Evolutionary conservation across 2,329 filamentous ascomycete species (phyloP), one percentile per base, ranked within the genome.

Genomic region (Colletotrichum theobromicola): DNA sequence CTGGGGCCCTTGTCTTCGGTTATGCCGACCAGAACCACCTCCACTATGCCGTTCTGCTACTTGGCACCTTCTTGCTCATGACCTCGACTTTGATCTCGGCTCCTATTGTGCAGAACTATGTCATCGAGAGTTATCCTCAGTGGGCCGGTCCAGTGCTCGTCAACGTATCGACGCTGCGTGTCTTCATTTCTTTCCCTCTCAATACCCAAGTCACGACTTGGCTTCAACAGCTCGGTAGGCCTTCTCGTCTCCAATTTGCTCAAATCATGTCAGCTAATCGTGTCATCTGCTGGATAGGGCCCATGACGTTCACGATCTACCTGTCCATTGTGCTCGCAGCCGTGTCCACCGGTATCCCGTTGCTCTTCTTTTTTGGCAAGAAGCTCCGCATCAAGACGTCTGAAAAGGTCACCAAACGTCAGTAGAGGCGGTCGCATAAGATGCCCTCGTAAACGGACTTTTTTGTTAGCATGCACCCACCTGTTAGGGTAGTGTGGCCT

Each of bases 91-190:
- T 82, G 10, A 77, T 79, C 18, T 75, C 77, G 16, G 76, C 79
- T 67, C 77, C 80, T 4, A 79, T 78, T 24, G 68, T 79, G 66
- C 80, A 79, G 75, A 82, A 82, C 10, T 82, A 78, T 35, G 75
- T 81, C 5, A 76, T 83, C 15, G 81, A 83, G 77, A 82, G 79
- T 58, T 82, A 80, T 62, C 82, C 82, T 28, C 53, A 60, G 6
- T 68, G 66, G 66, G 66, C 66, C 2, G 66, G 66, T n/a, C 63
- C 63, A 18, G 58, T 61, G 0, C 58, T 61, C 7, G 58, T 61
- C 58, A 61, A 61, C 32, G 58, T 61, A 13, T 61, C 58, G 30
- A 61, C 58, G 0, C 58, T 61, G 9, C 58, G 58, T 21, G 58
- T 61, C 32, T 61, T 61, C 58, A 61, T 61, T 61, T 61, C 58